Evolutionary conservation across 2,329 filamentous ascomycete species (phyloP).

Genomic region (Fusarium keratoplasticum): DNA sequence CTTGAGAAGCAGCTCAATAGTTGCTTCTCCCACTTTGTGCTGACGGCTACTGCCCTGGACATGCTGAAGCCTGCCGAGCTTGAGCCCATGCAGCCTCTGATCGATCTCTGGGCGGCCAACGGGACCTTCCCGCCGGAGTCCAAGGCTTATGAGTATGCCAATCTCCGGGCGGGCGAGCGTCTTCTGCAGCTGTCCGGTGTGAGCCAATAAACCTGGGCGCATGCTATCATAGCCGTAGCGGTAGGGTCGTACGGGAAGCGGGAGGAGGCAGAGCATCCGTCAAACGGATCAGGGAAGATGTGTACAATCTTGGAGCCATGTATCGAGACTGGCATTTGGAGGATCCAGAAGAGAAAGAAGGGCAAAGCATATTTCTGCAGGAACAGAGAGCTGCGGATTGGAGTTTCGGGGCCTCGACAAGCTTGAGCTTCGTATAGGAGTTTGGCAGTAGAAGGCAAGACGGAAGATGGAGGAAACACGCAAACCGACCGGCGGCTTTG

Average conservation of each 20-base stretch:
- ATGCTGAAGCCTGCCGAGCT: slow-evolving; percentile 90
- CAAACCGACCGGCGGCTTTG: slow-evolving; percentile 16
- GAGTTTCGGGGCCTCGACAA: slow-evolving; percentile 37
- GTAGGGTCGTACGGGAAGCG: slow-evolving; percentile 22
- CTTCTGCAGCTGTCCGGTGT: slow-evolving; percentile 62
- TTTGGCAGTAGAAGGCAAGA: slow-evolving; percentile 22
- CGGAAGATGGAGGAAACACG: slow-evolving; percentile 17
- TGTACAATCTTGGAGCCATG: slow-evolving; percentile 36
- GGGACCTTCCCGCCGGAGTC: slow-evolving; percentile 85
- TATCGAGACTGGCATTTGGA: slow-evolving; percentile 25
- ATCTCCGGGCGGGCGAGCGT: slow-evolving; percentile 69
- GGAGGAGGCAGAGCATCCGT: slow-evolving; percentile 26
- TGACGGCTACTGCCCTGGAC: slow-evolving; percentile 82
- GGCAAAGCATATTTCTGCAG: slow-evolving; percentile 35
- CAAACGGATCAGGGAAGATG: slow-evolving; percentile 19
- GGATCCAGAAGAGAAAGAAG: slow-evolving; percentile 7
- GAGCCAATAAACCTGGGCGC: slow-evolving; percentile 38
- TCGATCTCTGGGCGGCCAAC: slow-evolving; percentile 91
- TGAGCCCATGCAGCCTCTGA: slow-evolving; percentile 94
- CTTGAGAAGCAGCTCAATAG: slow-evolving; percentile 86
- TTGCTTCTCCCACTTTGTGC: slow-evolving; percentile 87
- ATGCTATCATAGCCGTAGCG: slow-evolving; percentile 10
- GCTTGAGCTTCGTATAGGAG: slow-evolving; percentile 20
- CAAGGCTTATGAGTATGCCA: slow-evolving; percentile 74
- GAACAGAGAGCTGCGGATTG: slow-evolving; percentile 37